A percentile compares a stretch with the other conserved stretches of the same genome.
These are phyloP conservation scores for Seiridium cupressi DNA, from an alignment of 2,329 filamentous ascomycete genomes.

Conservation along the genomic window DNA sequence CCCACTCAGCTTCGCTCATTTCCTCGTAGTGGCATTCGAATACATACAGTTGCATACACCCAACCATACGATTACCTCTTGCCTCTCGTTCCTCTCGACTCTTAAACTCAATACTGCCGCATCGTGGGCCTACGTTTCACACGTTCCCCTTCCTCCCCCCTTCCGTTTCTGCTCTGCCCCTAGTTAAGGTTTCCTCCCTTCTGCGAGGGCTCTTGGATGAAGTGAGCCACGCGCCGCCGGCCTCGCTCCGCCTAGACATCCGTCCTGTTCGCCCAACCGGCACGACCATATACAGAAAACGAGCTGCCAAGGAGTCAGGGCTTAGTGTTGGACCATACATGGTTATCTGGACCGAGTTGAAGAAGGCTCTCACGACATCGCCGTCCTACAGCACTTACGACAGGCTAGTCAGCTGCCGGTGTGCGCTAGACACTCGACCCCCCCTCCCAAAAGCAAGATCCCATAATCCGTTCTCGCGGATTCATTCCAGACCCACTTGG, in stretches of 20 bases:
- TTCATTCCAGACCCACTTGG: constrained; percentile 7
- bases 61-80: constrained; percentile 9
- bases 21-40: constrained; percentile 9
- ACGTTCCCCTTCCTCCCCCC: not conserved
- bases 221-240: not conserved
- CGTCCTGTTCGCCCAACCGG: too few species aligned
- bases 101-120: not conserved
- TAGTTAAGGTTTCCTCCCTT: not conserved
- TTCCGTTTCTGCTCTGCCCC: not conserved
- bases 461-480: constrained; percentile 7
- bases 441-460: constrained; percentile 4
- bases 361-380: not conserved
- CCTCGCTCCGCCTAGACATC: not conserved
- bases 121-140: too few species aligned
- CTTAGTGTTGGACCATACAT: too few species aligned
- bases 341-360: not conserved
- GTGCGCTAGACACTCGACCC: not conserved
- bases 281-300: too few species aligned
- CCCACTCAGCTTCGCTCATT: constrained; percentile 9
- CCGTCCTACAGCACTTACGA: not conserved
- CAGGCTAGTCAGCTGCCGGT: not conserved
- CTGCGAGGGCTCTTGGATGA: not conserved
- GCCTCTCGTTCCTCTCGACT: constrained; percentile 7
- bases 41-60: constrained; percentile 13
- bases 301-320: too few species aligned